Percentiles rank a stretch among this genome's conserved stretches.
These are phyloP conservation scores for Pythium brachiatum DNA, from an alignment of 352 stramenopile species.

Conservation along the genomic window DNA sequence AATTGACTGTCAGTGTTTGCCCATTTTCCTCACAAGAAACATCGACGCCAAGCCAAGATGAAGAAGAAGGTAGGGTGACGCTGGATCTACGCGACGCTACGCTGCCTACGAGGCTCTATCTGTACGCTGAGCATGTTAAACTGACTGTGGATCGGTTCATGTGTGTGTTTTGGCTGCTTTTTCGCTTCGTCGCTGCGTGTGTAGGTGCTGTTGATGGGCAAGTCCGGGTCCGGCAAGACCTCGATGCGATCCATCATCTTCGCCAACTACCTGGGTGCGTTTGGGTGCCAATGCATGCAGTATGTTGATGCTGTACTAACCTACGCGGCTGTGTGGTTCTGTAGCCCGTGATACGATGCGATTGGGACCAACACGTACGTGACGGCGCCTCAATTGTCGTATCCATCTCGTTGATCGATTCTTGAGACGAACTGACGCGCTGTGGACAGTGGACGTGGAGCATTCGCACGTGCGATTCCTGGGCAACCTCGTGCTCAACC, in stretches of 20 bases:
- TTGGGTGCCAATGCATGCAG: too few species aligned
- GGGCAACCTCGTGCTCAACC: conserved; percentile 97
- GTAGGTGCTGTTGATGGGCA: conserved; percentile 95
- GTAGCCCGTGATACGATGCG: conserved; percentile 96
- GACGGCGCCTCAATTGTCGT: background rate
- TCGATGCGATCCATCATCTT: conserved; percentile 99
- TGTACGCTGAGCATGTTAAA: background rate
- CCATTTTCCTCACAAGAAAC: background rate
- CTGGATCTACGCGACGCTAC: background rate
- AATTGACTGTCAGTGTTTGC: conserved; percentile 11
- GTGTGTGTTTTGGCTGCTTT: background rate
- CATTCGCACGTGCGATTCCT: conserved; percentile 95
- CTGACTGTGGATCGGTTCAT: background rate
- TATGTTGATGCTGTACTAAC: background rate
- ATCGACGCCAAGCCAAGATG: conserved; percentile 16
- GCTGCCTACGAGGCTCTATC: background rate
- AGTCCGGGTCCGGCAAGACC: conserved; percentile 96
- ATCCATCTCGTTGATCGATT: background rate
- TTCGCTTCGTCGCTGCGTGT: background rate
- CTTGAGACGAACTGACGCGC: background rate
- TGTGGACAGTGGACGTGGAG: conserved; percentile 85
- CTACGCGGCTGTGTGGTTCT: background rate
- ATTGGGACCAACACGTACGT: conserved; percentile 91
- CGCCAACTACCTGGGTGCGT: conserved; percentile 97
- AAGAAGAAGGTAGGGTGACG: conserved; percentile 29